A percentile compares a stretch with the other conserved stretches of the same genome.
Evolutionary conservation across 169 alveolate species (phyloP).

Genomic region (Pseudocohnilembus persalinus): DNA sequence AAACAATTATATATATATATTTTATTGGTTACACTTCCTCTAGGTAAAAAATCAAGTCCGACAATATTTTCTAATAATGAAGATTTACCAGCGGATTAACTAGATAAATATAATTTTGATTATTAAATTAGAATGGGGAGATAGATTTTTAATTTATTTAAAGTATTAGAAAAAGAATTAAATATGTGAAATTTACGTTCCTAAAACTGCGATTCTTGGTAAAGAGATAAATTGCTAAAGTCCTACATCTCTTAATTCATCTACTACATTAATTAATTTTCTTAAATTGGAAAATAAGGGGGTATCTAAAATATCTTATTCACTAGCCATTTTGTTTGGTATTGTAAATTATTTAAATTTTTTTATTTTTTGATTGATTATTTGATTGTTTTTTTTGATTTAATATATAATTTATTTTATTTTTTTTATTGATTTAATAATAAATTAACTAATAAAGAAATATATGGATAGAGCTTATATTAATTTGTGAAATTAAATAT

Average conservation of each 20-base stretch:
- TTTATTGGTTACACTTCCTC: conserved; percentile 76
- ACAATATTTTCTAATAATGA: conserved; percentile 96
- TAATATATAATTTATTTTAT: too few relatives aligned
- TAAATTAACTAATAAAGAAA: too few relatives aligned
- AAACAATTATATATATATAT: not conserved
- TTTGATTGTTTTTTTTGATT: too few relatives aligned
- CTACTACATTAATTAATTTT: conserved; percentile 54
- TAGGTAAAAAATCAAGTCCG: conserved; percentile 97
- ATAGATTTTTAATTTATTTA: too few relatives aligned
- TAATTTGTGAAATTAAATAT: too few relatives aligned
- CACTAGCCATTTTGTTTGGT: not conserved
- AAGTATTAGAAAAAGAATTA: too few relatives aligned
- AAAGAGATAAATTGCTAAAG: conserved; percentile 53
- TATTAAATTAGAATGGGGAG: too few relatives aligned
- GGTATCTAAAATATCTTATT: not conserved
- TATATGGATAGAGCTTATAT: too few relatives aligned
- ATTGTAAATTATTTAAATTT: not conserved
- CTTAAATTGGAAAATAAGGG: conserved; percentile 50
- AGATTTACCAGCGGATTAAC: conserved; percentile 82
- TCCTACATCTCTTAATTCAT: conserved; percentile 68
- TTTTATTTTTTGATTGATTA: too few relatives aligned
- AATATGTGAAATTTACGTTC: conserved; percentile 22
- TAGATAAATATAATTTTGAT: too few relatives aligned
- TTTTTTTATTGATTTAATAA: too few relatives aligned
- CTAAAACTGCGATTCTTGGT: conserved; percentile 66